These are phyloP conservation scores for Globisporangium cylindrosporum DNA, from an alignment of 352 stramenopile species.

Conservation along the genomic window DNA sequence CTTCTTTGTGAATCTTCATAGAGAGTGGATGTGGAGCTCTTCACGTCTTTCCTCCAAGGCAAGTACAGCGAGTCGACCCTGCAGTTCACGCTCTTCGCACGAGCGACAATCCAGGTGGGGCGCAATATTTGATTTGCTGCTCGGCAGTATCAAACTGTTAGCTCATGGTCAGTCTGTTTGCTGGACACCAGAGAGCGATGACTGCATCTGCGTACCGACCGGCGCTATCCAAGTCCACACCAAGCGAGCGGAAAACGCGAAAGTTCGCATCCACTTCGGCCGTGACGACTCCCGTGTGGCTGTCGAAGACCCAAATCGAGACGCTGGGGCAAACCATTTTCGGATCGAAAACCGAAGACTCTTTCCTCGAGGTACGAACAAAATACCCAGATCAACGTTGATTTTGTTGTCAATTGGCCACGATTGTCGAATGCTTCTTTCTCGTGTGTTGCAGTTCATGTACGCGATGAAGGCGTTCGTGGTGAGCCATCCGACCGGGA, in stretches of 20 bases:
- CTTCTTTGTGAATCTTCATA: no score
- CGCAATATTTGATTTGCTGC: background rate
- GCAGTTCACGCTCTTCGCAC: slow-evolving; percentile 51
- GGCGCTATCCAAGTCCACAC: slow-evolving; percentile 12
- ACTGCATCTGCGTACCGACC: slow-evolving; percentile 27
- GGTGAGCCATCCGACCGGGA: slow-evolving; percentile 17
- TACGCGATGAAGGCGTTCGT: slow-evolving; percentile 42
- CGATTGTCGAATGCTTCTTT: background rate
- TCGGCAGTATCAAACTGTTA: background rate
- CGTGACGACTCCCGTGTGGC: slow-evolving; percentile 25
- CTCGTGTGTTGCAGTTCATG: slow-evolving; percentile 32
- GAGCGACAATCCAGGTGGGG: slow-evolving; percentile 41
- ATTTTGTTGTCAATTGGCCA: background rate
- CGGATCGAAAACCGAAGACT: slow-evolving; percentile 41
- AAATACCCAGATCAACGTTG: background rate
- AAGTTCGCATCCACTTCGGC: slow-evolving; percentile 15
- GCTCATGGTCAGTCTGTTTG: background rate
- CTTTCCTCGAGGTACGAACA: slow-evolving; percentile 40
- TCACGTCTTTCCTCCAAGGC: slow-evolving; percentile 55
- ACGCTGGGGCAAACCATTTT: slow-evolving; percentile 41
- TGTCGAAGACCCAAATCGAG: slow-evolving; percentile 51
- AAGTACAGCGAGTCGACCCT: slow-evolving; percentile 44
- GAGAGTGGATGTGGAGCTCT: slow-evolving; percentile 51
- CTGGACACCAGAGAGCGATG: slow-evolving; percentile 19
- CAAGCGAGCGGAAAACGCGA: slow-evolving; percentile 23